Evolutionary conservation across 2,329 filamentous ascomycete genomes (phyloP).

Genomic region (Pseudogymnoascus sp.): DNA sequence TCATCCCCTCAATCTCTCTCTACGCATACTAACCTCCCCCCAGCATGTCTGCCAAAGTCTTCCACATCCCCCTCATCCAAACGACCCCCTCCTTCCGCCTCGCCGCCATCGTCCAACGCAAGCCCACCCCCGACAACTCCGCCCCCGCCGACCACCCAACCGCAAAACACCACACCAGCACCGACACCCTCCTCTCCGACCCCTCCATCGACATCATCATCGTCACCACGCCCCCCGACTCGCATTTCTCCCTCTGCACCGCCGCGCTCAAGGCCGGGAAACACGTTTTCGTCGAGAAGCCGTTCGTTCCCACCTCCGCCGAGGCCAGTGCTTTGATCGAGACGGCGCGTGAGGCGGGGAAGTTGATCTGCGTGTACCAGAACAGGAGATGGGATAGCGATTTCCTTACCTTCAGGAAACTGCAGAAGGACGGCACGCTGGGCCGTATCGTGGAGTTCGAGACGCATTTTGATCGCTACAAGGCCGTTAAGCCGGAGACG

Average conservation of each 20-base stretch:
- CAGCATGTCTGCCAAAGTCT: conserved; percentile 61
- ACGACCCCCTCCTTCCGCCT: conserved; percentile 56
- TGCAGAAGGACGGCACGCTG: conserved; percentile 50
- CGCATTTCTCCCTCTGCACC: conserved; percentile 58
- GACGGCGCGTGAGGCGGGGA: conserved; percentile 30
- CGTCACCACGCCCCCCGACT: conserved; percentile 62
- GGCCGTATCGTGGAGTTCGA: conserved; percentile 71
- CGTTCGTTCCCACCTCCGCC: conserved; percentile 63
- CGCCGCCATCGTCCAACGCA: conserved; percentile 68
- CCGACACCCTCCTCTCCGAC: conserved; percentile 57
- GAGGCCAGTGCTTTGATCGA: conserved; percentile 55
- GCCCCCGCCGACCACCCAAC: conserved; percentile 59
- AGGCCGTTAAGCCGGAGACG: conserved; percentile 45
- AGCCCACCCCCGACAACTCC: conserved; percentile 53
- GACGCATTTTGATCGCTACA: conserved; percentile 72
- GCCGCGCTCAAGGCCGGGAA: conserved; percentile 60
- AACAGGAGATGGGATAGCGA: conserved; percentile 64
- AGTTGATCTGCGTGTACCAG: conserved; percentile 38
- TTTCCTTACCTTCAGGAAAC: conserved; percentile 59
- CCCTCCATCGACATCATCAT: conserved; percentile 58
- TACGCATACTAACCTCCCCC: conserved; percentile 10
- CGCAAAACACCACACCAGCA: conserved; percentile 53
- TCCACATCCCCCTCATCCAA: conserved; percentile 72
- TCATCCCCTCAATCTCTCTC: background rate
- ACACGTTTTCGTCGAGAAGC: conserved; percentile 76